Evolutionary conservation across 2,329 filamentous ascomycete genomes (phyloP).

Genomic region (Madurella mycetomatis): DNA sequence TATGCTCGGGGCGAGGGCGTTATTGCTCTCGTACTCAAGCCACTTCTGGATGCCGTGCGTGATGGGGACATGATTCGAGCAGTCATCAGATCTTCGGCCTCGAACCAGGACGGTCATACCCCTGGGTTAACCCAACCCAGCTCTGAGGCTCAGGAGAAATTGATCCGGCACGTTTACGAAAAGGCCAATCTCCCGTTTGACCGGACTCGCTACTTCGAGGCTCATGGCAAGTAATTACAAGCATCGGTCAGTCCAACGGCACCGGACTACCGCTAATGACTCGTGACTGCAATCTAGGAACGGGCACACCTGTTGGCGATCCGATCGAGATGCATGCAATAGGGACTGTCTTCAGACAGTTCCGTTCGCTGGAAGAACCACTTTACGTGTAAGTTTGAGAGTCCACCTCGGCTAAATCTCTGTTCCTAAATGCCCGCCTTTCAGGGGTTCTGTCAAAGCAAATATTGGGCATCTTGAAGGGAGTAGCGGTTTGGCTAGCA

Average conservation of each 20-base stretch:
- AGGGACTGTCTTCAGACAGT: not conserved
- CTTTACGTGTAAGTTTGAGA: not conserved
- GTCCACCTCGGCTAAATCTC: too few species aligned
- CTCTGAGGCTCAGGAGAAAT: slow-evolving; percentile 28
- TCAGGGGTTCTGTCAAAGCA: slow-evolving; percentile 24
- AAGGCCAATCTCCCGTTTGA: not conserved
- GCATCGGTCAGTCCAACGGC: not conserved
- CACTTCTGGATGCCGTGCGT: slow-evolving; percentile 41
- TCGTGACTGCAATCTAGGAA: not conserved
- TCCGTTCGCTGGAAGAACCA: not conserved
- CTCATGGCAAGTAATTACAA: not conserved
- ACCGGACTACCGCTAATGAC: not conserved
- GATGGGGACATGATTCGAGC: slow-evolving; percentile 37
- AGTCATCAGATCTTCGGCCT: slow-evolving; percentile 33
- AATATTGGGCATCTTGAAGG: slow-evolving; percentile 27
- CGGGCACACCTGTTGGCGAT: not conserved
- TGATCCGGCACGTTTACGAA: slow-evolving; percentile 27
- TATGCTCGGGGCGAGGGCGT: slow-evolving; percentile 52
- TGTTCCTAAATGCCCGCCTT: too few species aligned
- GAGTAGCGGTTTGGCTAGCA: slow-evolving; percentile 18
- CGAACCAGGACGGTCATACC: slow-evolving; percentile 31
- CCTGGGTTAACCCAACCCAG: slow-evolving; percentile 30
- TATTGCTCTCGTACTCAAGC: slow-evolving; percentile 47
- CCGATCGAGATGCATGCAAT: not conserved
- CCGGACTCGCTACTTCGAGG: not conserved